Conservation (phyloP, 2,329 filamentous ascomycete species). For the Cryphonectria carpinicola region DNA sequence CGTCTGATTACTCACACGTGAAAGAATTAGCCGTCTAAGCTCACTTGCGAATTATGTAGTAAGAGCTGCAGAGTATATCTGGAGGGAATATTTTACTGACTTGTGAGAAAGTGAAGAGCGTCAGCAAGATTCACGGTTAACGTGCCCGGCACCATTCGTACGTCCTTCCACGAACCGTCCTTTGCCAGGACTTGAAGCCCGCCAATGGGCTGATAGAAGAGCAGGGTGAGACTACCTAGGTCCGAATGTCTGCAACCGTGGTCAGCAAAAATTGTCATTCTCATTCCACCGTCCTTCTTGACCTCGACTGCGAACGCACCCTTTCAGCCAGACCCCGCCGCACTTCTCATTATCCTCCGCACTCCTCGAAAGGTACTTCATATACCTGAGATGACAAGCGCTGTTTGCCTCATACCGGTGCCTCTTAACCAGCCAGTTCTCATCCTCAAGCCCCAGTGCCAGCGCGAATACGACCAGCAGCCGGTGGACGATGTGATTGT, state of each 20-base stretch:
- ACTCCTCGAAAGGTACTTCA: conserved; percentile 56
- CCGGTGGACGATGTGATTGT: conserved; percentile 53
- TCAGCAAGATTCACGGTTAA: conserved; percentile 55
- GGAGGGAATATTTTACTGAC: conserved; percentile 27
- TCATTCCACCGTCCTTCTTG: no score
- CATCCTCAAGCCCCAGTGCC: conserved; percentile 59
- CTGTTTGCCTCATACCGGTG: conserved; percentile 59
- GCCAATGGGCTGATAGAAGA: conserved; percentile 60
- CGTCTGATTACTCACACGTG: conserved; percentile 27
- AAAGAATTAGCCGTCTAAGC: no score
- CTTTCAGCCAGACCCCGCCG: conserved; percentile 45
- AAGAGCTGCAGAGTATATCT: background rate
- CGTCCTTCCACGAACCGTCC: conserved; percentile 43
- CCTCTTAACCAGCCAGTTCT: conserved; percentile 57
- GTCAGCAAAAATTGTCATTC: background rate
- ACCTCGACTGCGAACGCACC: background rate
- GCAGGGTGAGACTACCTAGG: conserved; percentile 54
- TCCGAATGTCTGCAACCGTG: conserved; percentile 49
- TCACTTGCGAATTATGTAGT: background rate
- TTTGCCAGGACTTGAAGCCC: conserved; percentile 54
- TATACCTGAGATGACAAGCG: conserved; percentile 63
- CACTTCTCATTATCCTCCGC: conserved; percentile 40
- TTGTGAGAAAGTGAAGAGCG: conserved; percentile 49
- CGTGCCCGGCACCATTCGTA: conserved; percentile 37
- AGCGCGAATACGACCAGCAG: conserved; percentile 62